Percentiles rank a stretch among this genome's conserved stretches.
Conservation (phyloP, 2,329 filamentous ascomycete genomes). For the Trichoderma sp. region DNA sequence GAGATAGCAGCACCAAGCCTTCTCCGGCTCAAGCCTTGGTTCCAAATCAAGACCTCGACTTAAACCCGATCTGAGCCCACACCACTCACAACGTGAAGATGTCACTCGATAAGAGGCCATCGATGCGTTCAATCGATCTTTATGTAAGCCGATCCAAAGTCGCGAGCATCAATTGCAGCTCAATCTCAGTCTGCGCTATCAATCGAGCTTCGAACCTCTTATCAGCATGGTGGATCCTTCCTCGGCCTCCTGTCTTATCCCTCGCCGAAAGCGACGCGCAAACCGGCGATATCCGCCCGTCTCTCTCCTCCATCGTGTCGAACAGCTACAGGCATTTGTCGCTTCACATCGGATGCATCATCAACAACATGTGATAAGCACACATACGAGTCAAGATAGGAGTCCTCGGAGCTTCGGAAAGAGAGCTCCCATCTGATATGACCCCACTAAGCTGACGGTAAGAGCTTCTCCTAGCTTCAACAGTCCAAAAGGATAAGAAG, state of each 20-base stretch:
- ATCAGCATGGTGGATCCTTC: neutral
- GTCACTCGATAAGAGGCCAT: too few relatives aligned
- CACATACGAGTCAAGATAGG: neutral
- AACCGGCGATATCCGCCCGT: conserved; percentile 11
- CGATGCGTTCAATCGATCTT: neutral
- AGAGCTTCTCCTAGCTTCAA: conserved; percentile 5
- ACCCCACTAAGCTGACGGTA: conserved; percentile 13
- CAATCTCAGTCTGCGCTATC: neutral
- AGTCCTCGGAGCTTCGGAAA: neutral
- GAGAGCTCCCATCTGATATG: conserved; percentile 6
- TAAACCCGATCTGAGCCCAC: too few relatives aligned
- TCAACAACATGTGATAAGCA: neutral
- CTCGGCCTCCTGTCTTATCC: neutral
- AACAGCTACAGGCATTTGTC: too few relatives aligned
- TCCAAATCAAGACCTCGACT: too few relatives aligned
- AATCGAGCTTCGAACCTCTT: conserved; percentile 2
- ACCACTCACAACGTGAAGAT: too few relatives aligned
- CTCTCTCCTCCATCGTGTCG: neutral
- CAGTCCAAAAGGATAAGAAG: conserved; percentile 17
- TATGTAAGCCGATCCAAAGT: neutral
- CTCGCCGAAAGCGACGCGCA: conserved; percentile 1
- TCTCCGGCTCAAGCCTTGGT: too few relatives aligned
- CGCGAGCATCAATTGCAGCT: neutral
- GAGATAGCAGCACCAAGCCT: too few relatives aligned
- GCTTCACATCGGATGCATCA: neutral